phyloP scores from a whole-genome alignment of 2,329 filamentous ascomycete genomes.

The Penicillium sp. region DNA sequence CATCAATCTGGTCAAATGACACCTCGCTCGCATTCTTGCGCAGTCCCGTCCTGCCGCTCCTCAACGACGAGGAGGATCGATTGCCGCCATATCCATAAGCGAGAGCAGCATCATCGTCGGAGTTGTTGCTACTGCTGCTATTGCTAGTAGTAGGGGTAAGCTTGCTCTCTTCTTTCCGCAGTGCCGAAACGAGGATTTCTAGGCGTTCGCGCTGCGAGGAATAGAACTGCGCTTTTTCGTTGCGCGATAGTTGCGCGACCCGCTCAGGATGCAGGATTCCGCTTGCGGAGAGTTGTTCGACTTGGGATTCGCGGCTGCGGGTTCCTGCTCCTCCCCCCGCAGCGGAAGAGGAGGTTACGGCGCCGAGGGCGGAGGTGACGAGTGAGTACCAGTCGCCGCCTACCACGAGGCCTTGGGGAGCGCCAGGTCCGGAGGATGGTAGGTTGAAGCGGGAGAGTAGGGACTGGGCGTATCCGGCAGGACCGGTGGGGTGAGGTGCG shows the following conservation, averaged over 20 bases:
- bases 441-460: conserved; percentile 84
- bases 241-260: conserved; percentile 55
- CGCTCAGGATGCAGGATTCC: conserved; percentile 67
- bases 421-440: conserved; percentile 52
- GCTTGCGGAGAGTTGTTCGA: conserved; percentile 53
- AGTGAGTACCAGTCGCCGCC: conserved; percentile 69
- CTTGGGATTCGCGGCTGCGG: conserved; percentile 36
- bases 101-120: conserved; percentile 33
- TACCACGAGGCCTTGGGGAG: conserved; percentile 41
- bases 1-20: conserved; percentile 86
- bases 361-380: conserved; percentile 68
- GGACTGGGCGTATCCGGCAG: conserved; percentile 65
- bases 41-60: conserved; percentile 39
- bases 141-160: conserved; percentile 34
- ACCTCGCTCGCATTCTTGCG: conserved; percentile 80
- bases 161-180: conserved; percentile 72
- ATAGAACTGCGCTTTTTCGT: conserved; percentile 71
- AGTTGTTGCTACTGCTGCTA: background rate
- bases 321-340: conserved; percentile 25
- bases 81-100: conserved; percentile 32
- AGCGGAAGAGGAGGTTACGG: conserved; percentile 44
- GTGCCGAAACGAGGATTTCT: conserved; percentile 67
- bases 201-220: conserved; percentile 74
- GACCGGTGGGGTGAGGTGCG: conserved; percentile 31
- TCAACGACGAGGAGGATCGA: conserved; percentile 6